A percentile compares a stretch with the other conserved stretches of the same genome.
These are phyloP conservation scores for Ogataea kodamae DNA, from an alignment of 805 yeast genomes.

Conservation along the genomic window DNA sequence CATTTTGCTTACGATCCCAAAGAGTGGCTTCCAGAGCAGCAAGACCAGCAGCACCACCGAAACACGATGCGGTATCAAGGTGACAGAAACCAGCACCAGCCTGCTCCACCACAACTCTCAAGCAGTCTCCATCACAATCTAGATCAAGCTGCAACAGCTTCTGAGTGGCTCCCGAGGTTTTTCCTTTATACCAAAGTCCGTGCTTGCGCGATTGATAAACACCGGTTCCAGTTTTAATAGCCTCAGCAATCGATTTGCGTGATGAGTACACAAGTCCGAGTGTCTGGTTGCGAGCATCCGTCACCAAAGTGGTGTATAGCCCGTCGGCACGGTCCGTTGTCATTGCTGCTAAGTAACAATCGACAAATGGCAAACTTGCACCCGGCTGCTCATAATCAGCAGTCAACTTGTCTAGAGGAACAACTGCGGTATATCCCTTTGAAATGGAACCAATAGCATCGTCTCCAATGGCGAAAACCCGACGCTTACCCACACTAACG, in stretches of 20 bases:
- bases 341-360: conserved; percentile 47
- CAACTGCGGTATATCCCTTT: conserved; percentile 37
- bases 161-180: conserved; percentile 95
- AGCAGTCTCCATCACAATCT: conserved; percentile 92
- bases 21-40: conserved; percentile 65
- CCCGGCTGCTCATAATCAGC: conserved; percentile 32
- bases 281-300: conserved; percentile 62
- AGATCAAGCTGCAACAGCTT: conserved; percentile 57
- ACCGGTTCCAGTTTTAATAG: conserved; percentile 78
- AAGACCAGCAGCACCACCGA: conserved; percentile 68
- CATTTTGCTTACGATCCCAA: conserved; percentile 54
- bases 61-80: conserved; percentile 76
- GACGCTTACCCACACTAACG: conserved; percentile 16
- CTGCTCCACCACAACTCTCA: conserved; percentile 84
- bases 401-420: conserved; percentile 30
- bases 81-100: conserved; percentile 92
- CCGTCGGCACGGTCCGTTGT: conserved; percentile 86
- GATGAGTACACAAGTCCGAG: conserved; percentile 93
- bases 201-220: conserved; percentile 91
- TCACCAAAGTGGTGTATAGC: conserved; percentile 78
- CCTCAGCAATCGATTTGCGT: conserved; percentile 71
- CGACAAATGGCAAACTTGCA: conserved; percentile 32
- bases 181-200: conserved; percentile 95
- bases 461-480: conserved; percentile 14
- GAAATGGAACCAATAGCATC: conserved; percentile 23